phyloP scores from a whole-genome alignment of 2,329 filamentous ascomycete species.

The Colletotrichum karsti region DNA sequence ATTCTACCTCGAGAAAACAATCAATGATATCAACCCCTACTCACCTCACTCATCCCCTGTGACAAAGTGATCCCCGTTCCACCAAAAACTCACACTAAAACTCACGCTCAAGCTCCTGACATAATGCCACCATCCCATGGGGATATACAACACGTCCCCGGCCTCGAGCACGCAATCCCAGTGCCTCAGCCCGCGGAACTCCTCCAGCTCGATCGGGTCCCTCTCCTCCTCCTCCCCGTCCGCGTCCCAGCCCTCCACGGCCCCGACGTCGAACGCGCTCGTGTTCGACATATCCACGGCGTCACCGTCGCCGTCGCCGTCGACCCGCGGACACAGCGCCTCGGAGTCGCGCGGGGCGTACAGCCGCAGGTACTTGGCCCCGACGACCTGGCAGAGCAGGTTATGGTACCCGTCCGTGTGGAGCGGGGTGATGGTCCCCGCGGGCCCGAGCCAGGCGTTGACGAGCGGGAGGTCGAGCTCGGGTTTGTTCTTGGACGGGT shows the following conservation, averaged over 20 bases:
- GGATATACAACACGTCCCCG: conserved; percentile 89
- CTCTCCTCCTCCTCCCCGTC: conserved; percentile 33
- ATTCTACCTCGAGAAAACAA: background rate
- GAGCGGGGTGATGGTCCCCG: conserved; percentile 87
- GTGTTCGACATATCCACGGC: conserved; percentile 96
- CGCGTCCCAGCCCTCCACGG: conserved; percentile 69
- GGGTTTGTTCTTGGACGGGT: conserved; percentile 2
- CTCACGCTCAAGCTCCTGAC: conserved; percentile 85
- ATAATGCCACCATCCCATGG: conserved; percentile 98
- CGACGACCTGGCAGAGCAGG: conserved; percentile 87
- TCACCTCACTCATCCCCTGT: background rate
- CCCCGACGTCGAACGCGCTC: conserved; percentile 78
- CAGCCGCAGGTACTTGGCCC: conserved; percentile 89
- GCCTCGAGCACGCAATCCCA: conserved; percentile 81
- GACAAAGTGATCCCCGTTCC: conserved; percentile 57
- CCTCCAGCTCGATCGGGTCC: conserved; percentile 46
- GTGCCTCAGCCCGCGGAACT: conserved; percentile 69
- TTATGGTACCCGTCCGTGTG: conserved; percentile 97
- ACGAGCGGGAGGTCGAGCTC: conserved; percentile 44
- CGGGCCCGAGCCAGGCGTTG: conserved; percentile 94
- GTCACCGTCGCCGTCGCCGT: conserved; percentile 73
- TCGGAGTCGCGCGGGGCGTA: conserved; percentile 74
- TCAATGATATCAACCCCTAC: background rate
- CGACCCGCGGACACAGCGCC: conserved; percentile 69
- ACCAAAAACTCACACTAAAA: conserved; percentile 98